Base-by-base conservation (phyloP, 495 filamentous ascomycete genomes). In the Xeromyces bisporus region DNA sequence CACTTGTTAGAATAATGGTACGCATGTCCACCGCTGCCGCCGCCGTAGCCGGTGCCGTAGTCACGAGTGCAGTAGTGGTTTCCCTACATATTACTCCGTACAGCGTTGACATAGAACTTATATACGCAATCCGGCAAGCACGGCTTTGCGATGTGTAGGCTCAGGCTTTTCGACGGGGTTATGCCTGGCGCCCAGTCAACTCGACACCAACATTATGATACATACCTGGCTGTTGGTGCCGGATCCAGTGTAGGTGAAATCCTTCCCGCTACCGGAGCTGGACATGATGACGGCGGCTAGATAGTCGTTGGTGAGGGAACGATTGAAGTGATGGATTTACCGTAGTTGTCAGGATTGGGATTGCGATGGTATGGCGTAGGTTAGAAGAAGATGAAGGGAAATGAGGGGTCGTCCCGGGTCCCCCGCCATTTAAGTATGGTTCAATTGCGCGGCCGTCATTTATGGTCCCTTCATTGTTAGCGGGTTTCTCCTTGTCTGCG, bases 1-100 rank as follows among this genome's bases (percentile, higher is more conserved):
- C 18, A 61, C 62, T 16, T 40, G 43, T 69, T 68, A 32, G 60
- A 64, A 38, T 67, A 67, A 38, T 67, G 62, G 43, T 66, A 67
- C 35, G 47, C 40, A 34, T 64, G 64, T 4, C 20, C 9, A 9
- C 20, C 9, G 9, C 20, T 9, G 9, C 20, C 20, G n/a, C n/a
- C n/a, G n/a, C n/a, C n/a, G 28, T 31, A 37, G 40, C 48, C 37
- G 24, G 33, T 45, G 14, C 60, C 60, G 35, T 65, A 67, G 42
- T 69, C 63, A 16, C 63, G 54, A 25, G 47, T 38, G 43, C 60
- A 64, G 34, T 56, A 67, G 47, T 64, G 62, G 42, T 68, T 67
- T 26, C 63, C 62, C 59, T 67, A 28, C 10, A 28, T 15, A 14
- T 18, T 23, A 29, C 30, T 6, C 16, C 7, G 16, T 26, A 10